Evolutionary conservation across 371 early-diverging fungal species (phyloP).

Genomic region (Actinomucor elegans): DNA sequence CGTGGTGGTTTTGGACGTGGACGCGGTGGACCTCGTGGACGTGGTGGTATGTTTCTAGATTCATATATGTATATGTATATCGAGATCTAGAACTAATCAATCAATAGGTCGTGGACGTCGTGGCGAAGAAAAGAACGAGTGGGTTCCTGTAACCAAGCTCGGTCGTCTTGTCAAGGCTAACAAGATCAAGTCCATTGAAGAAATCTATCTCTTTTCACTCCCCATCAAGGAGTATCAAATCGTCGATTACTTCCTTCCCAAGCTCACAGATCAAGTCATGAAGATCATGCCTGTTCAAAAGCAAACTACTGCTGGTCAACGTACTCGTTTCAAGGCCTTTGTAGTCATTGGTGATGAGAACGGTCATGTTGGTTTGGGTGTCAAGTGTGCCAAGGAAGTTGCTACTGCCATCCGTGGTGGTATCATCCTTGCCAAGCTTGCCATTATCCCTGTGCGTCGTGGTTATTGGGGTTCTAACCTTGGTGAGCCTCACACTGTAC

Average conservation of each 20-base stretch:
- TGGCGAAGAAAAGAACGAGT: slow-evolving; percentile 89
- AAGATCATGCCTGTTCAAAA: slow-evolving; percentile 99
- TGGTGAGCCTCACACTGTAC: slow-evolving; percentile 99
- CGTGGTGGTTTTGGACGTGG: slow-evolving; percentile 85
- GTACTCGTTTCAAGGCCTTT: slow-evolving; percentile 99
- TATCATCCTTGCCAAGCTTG: slow-evolving; percentile 97
- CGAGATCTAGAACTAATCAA: slow-evolving; percentile 86
- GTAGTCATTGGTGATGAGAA: slow-evolving; percentile 98
- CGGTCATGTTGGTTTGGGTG: slow-evolving; percentile 99
- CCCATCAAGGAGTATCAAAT: slow-evolving; percentile 99
- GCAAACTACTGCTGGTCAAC: slow-evolving; percentile 99
- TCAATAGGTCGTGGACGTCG: slow-evolving; percentile 94
- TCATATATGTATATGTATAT: slow-evolving; percentile 48
- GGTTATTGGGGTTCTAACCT: slow-evolving; percentile 98
- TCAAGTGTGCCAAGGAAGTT: slow-evolving; percentile 99
- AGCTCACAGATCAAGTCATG: slow-evolving; percentile 99
- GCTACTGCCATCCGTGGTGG: slow-evolving; percentile 98
- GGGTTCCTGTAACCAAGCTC: slow-evolving; percentile 65
- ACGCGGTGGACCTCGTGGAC: slow-evolving; percentile 77
- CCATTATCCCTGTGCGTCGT: slow-evolving; percentile 97
- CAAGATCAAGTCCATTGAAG: slow-evolving; percentile 90
- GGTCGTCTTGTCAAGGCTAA: slow-evolving; percentile 95
- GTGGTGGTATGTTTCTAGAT: slow-evolving; percentile 81
- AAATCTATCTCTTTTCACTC: slow-evolving; percentile 97
- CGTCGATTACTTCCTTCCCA: slow-evolving; percentile 94